A percentile compares a stretch with the other conserved stretches of the same genome.
Conservation (phyloP, 2,329 filamentous ascomycete species). For the Ophiocordyceps sinensis region DNA sequence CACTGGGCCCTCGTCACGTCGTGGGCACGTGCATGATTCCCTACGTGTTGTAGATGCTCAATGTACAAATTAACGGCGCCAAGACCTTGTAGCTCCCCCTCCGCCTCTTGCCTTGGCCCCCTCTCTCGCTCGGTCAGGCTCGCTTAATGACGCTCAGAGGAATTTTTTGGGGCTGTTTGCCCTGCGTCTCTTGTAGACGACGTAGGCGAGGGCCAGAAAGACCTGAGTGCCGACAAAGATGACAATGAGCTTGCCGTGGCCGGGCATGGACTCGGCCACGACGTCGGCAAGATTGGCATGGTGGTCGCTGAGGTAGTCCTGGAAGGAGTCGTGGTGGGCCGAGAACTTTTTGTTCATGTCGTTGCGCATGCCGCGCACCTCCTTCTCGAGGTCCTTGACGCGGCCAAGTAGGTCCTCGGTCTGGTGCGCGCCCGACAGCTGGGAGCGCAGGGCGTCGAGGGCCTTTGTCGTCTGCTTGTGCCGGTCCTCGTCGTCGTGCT, state of each 20-base stretch:
- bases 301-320: slow-evolving; percentile 35
- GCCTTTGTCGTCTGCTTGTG: slow-evolving; percentile 38
- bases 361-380: slow-evolving; percentile 42
- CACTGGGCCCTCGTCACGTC: not conserved
- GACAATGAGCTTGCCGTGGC: slow-evolving; percentile 44
- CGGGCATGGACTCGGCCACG: slow-evolving; percentile 31
- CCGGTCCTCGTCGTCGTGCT: slow-evolving; percentile 37
- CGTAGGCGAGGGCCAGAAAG: slow-evolving; percentile 52
- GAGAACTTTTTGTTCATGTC: slow-evolving; percentile 35
- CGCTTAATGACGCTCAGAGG: slow-evolving; percentile 32
- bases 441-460: slow-evolving; percentile 30
- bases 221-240: slow-evolving; percentile 64
- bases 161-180: slow-evolving; percentile 81
- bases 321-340: slow-evolving; percentile 37
- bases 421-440: slow-evolving; percentile 27
- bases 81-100: no score
- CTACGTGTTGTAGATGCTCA: not conserved
- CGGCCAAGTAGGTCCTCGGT: slow-evolving; percentile 28
- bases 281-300: slow-evolving; percentile 33
- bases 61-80: no score
- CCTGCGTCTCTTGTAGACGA: slow-evolving; percentile 68
- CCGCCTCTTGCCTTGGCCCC: not conserved
- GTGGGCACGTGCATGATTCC: not conserved
- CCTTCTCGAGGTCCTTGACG: slow-evolving; percentile 39
- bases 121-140: slow-evolving; percentile 31